phyloP scores from a whole-genome alignment of 768 basidiomycete genomes.

The Suillus paluster region DNA sequence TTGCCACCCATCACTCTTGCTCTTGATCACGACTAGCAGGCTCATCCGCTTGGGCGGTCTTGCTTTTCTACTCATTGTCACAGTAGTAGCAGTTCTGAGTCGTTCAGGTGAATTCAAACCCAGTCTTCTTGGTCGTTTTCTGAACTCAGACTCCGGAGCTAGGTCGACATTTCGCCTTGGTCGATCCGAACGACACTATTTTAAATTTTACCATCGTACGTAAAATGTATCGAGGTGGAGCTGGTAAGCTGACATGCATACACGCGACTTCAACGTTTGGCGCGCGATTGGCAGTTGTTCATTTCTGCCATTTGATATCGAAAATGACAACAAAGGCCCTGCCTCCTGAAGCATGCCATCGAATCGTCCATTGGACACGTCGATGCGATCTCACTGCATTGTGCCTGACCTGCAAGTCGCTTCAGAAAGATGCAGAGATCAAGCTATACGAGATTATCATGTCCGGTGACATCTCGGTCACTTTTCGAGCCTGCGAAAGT shows the following conservation, averaged over 20 bases:
- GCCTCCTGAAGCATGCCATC: conserved; percentile 47
- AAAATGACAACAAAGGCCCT: conserved; percentile 24
- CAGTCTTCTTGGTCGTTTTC: neutral
- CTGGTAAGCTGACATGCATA: conserved; percentile 1
- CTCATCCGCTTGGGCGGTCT: neutral
- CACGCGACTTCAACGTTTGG: conserved; percentile 11
- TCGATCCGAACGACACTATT: neutral
- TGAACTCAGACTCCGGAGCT: neutral
- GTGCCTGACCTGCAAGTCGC: conserved; percentile 48
- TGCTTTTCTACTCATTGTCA: neutral
- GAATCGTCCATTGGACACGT: conserved; percentile 43
- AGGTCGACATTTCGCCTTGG: conserved; percentile 1
- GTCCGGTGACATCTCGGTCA: conserved; percentile 41
- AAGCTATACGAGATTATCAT: conserved; percentile 48
- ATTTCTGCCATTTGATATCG: conserved; percentile 20
- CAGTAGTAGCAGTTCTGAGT: neutral
- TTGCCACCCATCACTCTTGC: neutral
- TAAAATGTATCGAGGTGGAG: conserved; percentile 6
- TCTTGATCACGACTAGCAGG: neutral
- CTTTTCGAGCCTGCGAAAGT: conserved; percentile 43
- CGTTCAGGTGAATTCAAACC: neutral
- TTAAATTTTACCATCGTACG: conserved; percentile 7
- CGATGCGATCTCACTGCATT: conserved; percentile 47
- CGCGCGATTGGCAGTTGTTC: conserved; percentile 3
- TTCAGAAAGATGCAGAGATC: conserved; percentile 53